Evolutionary conservation across 2,329 filamentous ascomycete genomes (phyloP).

Genomic region (Fusarium sp.): DNA sequence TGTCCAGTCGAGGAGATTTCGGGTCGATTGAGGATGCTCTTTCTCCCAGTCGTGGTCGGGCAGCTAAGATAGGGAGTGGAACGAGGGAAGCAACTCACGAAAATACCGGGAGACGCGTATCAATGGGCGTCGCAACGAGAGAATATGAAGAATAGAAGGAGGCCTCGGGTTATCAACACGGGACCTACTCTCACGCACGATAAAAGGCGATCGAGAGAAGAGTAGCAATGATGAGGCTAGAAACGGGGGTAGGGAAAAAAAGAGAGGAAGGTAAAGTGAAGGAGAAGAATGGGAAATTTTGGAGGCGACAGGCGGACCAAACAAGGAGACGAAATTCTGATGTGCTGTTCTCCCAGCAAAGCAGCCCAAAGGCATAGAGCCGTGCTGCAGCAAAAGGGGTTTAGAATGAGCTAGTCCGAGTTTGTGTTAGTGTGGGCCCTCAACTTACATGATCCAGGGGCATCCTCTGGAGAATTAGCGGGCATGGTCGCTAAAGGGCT

Average conservation of each 20-base stretch:
- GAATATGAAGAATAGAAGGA: constrained; percentile 48
- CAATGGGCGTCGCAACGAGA: constrained; percentile 51
- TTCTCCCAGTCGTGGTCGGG: constrained; percentile 31
- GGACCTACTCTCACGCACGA: constrained; percentile 49
- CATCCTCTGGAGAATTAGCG: constrained; percentile 50
- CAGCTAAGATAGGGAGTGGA: constrained; percentile 31
- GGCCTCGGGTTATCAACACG: constrained; percentile 40
- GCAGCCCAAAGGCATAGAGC: constrained; percentile 46
- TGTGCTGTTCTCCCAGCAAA: constrained; percentile 51
- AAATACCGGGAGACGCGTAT: constrained; percentile 53
- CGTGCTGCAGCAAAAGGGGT: constrained; percentile 53
- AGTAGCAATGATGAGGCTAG: constrained; percentile 56
- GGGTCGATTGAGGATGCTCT: constrained; percentile 33
- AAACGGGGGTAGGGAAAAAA: constrained; percentile 44
- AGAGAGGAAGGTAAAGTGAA: constrained; percentile 45
- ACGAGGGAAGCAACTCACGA: constrained; percentile 47
- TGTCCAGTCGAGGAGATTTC: constrained; percentile 17
- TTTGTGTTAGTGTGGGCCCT: constrained; percentile 42
- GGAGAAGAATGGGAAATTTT: constrained; percentile 51
- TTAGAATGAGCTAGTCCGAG: constrained; percentile 47
- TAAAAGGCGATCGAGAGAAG: constrained; percentile 49
- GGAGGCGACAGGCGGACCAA: constrained; percentile 48
- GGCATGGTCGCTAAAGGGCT: constrained; percentile 44
- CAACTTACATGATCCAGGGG: constrained; percentile 41
- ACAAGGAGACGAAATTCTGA: constrained; percentile 53